Evolutionary conservation across 768 basidiomycete species (phyloP).

Genomic region (Termitomyces sp.): DNA sequence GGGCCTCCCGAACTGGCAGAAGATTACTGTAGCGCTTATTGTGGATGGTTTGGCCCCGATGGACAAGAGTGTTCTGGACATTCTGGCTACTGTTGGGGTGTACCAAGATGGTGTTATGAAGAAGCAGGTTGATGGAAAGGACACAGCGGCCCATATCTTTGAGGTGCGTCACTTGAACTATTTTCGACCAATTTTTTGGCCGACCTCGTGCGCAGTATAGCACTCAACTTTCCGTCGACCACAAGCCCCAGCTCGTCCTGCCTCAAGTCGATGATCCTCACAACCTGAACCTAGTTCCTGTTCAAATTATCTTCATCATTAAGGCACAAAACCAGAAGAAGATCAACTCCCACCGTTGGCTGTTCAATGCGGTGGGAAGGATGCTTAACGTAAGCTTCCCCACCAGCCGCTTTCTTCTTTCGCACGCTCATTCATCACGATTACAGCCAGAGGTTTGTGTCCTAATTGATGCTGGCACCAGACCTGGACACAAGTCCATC

Average conservation of each 20-base stretch:
- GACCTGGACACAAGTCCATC: constrained; percentile 93
- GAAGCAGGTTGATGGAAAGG: constrained; percentile 83
- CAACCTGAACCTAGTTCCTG: constrained; percentile 89
- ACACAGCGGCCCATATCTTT: constrained; percentile 91
- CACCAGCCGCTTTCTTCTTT: neutral
- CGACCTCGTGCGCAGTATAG: constrained; percentile 61
- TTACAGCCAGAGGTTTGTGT: constrained; percentile 84
- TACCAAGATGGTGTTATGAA: constrained; percentile 97
- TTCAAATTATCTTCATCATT: constrained; percentile 85
- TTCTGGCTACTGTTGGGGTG: constrained; percentile 84
- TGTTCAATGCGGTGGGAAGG: constrained; percentile 86
- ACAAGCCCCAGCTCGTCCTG: constrained; percentile 85
- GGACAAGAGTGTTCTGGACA: constrained; percentile 91
- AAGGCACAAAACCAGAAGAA: constrained; percentile 98
- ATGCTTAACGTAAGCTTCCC: constrained; percentile 53
- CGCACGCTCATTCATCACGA: neutral
- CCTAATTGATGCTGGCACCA: constrained; percentile 92
- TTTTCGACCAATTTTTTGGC: neutral
- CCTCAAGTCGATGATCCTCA: constrained; percentile 87
- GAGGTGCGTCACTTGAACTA: constrained; percentile 52
- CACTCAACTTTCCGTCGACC: constrained; percentile 89
- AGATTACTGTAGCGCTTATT: constrained; percentile 84
- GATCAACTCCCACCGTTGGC: constrained; percentile 93
- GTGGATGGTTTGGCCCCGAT: constrained; percentile 90
- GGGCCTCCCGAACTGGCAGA: constrained; percentile 85